Base-by-base conservation (phyloP, 2,329 filamentous ascomycete species). In the Claviceps pazoutovae region DNA sequence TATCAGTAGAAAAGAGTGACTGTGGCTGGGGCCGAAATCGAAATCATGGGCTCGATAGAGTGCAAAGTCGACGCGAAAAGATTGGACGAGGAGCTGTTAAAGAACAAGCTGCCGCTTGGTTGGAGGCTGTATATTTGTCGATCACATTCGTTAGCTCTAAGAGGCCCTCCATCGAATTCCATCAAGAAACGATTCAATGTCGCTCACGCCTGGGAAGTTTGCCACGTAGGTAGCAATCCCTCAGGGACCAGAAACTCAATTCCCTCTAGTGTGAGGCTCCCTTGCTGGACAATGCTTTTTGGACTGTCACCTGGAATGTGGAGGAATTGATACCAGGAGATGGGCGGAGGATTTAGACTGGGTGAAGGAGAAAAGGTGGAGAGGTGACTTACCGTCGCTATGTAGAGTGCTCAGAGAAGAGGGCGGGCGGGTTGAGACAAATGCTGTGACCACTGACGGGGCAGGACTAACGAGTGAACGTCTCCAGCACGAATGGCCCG, bases 391-490 rank as follows among this genome's bases (percentile, higher is more conserved):
- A 79, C 76, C 73, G 70, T 69, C 69, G 73, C 68, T 66, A 66
- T 39, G 72, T 62, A 59, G 62, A 59, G 59, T 36, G 47, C 26
- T 34, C 37, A 60, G 59, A 62, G 61, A 57, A 66, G 65, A 68
- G 69, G 66, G 67, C 65, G 67, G 65, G 66, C 43, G 65, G 71
- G 66, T 70, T 72, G 70, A 71, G 67, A 70, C 64, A 72, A 56
- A 58, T 71, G 69, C 71, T 71, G 66, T 70, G 64, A 66, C n/a
- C n/a, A 39, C 38, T 64, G 30, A 34, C 63, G 64, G 71, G 73
- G 48, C 30, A 37, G 73, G 74, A 80, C 74, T 71, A 74, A 78
- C 77, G 78, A 80, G 75, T 70, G 75, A 80, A 80, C 76, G 77
- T 79, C 75, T 80, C 76, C 78, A 74, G 76, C 73, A 63, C 62